phyloP scores from a whole-genome alignment of 768 basidiomycete species.

The Cystofilobasidium macerans region DNA sequence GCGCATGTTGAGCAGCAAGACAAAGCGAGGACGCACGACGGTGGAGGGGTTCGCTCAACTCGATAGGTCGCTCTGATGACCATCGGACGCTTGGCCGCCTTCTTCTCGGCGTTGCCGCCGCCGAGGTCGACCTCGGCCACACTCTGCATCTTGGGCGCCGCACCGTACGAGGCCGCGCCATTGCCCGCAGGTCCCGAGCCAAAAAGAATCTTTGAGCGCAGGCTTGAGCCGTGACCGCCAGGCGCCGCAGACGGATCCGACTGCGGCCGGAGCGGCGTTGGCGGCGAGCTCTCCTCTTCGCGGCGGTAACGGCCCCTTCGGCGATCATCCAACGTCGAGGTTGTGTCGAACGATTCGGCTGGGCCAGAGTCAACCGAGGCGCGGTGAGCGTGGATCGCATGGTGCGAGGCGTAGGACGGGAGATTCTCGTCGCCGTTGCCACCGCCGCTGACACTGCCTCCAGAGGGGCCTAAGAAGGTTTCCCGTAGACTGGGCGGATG shows the following conservation, averaged over 20 bases:
- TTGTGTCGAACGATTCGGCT: background rate
- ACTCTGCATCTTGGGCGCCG: background rate
- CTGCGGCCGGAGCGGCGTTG: background rate
- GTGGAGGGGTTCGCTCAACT: background rate
- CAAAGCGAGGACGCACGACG: constrained; percentile 18
- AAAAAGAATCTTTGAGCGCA: background rate
- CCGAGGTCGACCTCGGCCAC: background rate
- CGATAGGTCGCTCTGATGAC: constrained; percentile 4
- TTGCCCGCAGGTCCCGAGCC: background rate
- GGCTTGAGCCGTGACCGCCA: background rate
- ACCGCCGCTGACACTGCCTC: no score
- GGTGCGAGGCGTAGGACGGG: background rate
- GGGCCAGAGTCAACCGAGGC: background rate
- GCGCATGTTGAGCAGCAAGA: constrained; percentile 27
- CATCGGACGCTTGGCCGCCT: background rate
- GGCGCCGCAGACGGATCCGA: background rate
- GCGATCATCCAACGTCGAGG: background rate
- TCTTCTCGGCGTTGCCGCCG: background rate
- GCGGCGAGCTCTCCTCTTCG: background rate
- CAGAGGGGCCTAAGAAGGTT: background rate
- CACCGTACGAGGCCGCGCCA: background rate
- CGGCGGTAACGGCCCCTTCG: background rate
- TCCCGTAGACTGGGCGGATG: background rate
- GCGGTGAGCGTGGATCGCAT: background rate
- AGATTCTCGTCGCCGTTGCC: background rate